Conservation (phyloP, 352 stramenopile genomes). For the Achlya hypogyna region DNA sequence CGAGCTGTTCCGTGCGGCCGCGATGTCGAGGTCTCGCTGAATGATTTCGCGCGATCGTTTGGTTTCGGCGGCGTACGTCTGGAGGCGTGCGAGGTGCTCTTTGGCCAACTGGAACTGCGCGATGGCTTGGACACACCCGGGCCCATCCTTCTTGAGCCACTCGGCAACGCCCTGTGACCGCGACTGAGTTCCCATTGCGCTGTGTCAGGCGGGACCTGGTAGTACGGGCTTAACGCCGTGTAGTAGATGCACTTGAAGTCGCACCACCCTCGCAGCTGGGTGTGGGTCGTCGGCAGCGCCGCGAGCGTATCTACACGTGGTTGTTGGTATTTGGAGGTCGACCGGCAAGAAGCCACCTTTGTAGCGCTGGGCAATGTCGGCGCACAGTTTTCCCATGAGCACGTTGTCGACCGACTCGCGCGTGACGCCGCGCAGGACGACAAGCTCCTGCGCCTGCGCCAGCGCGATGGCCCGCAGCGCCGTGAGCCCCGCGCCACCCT, state of each 20-base stretch:
- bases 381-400: conserved; percentile 54
- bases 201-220: conserved; percentile 26
- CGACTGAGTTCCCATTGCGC: neutral
- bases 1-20: conserved; percentile 54
- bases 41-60: conserved; percentile 54
- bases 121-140: conserved; percentile 42
- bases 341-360: conserved; percentile 21
- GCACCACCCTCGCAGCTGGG: conserved; percentile 30
- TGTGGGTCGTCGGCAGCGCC: neutral
- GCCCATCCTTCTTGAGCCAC: conserved; percentile 44
- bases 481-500: conserved; percentile 36
- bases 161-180: conserved; percentile 34
- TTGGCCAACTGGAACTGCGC: conserved; percentile 48
- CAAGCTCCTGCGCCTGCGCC: conserved; percentile 55
- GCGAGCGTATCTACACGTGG: neutral
- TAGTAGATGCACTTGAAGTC: conserved; percentile 61
- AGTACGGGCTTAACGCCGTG: conserved; percentile 43
- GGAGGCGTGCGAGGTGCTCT: conserved; percentile 28
- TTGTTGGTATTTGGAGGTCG: neutral
- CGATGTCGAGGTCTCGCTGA: conserved; percentile 55
- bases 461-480: conserved; percentile 48
- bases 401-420: conserved; percentile 49
- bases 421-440: conserved; percentile 49
- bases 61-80: conserved; percentile 35
- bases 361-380: conserved; percentile 46